A percentile compares a stretch with the other conserved stretches of the same genome.
phyloP scores from a whole-genome alignment of 2,329 filamentous ascomycete genomes.

The Talaromyces funiculosus region DNA sequence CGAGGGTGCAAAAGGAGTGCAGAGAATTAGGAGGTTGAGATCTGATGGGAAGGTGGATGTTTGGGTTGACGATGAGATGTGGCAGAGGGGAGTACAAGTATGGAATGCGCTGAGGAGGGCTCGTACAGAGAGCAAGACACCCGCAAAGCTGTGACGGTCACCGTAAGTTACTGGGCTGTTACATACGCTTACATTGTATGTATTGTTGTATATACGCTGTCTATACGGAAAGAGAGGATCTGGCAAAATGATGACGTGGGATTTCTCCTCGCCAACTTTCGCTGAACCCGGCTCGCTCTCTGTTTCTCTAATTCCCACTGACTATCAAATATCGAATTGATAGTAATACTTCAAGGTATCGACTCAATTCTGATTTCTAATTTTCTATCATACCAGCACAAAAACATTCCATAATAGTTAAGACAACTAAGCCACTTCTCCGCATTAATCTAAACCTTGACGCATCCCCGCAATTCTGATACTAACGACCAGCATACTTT shows the following conservation, averaged over 20 bases:
- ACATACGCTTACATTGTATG: not conserved
- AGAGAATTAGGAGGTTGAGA: slow-evolving; percentile 42
- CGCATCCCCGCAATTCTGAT: not conserved
- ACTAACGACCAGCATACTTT: not conserved
- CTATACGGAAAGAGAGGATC: not conserved
- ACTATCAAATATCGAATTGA: no score
- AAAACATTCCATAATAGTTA: no score
- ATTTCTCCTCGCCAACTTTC: not conserved
- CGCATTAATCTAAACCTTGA: not conserved
- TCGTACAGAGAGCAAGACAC: not conserved
- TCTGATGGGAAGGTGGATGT: slow-evolving; percentile 43
- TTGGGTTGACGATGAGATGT: slow-evolving; percentile 40
- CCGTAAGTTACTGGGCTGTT: not conserved
- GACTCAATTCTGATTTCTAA: no score
- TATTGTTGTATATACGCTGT: not conserved
- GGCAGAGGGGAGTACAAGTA: slow-evolving; percentile 44
- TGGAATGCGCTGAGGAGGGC: slow-evolving; percentile 37
- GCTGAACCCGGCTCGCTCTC: not conserved
- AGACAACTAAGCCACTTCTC: not conserved
- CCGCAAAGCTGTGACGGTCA: not conserved
- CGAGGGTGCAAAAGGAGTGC: slow-evolving; percentile 17
- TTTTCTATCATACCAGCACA: not conserved
- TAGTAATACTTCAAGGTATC: no score
- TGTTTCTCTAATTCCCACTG: no score
- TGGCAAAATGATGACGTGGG: not conserved